Evolutionary conservation across 257 asterid species (phyloP), one percentile per base, ranked within the genome.

Genomic region (Voacanga thouarsii): DNA sequence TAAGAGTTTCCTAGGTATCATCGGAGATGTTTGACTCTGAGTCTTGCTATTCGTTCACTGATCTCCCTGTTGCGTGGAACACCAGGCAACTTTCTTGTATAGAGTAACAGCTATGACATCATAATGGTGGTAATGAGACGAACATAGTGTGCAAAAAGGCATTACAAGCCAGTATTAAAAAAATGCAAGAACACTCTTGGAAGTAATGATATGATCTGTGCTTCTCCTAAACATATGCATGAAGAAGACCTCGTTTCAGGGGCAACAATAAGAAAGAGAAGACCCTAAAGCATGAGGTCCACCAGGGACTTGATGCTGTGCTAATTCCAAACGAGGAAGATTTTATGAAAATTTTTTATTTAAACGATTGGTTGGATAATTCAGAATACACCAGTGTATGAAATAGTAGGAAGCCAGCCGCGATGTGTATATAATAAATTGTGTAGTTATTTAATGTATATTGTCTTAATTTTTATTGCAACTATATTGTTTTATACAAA

Each of bases 231-330:
- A 53, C 3, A 14, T 53, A 53, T 53, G 59, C 16, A 14, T n/a
- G n/a, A n/a, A n/a, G n/a, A n/a, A n/a, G n/a, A n/a, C n/a, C n/a
- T n/a, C n/a, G n/a, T n/a, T n/a, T n/a, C 8, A 63, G 69, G 43
- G 69, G 15, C 55, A 63, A 63, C 6, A 28, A 3, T 63, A 63
- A 28, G 14, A 37, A 28, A 63, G 69, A 28, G 23, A 12, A 41
- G 21, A 28, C 12, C 7, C 0, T 12, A 23, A 2, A 7, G 41
- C 69, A 26, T 26, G 30, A n/a, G 92, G 89, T 81, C 97, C 92
- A 57, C 93, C 75, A 82, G 87, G 75, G 97, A 87, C 84, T 90
- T 92, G 47, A 89, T 81, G 56, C 75, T 82, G 83, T 91, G 47
- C 47, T 8, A 44, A 44, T 44, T 44, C 47, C 47, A 44, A 44